Evolutionary conservation across 495 filamentous ascomycete species (phyloP), one percentile per base, ranked within the genome.

Genomic region (Trichoderma erinaceum): DNA sequence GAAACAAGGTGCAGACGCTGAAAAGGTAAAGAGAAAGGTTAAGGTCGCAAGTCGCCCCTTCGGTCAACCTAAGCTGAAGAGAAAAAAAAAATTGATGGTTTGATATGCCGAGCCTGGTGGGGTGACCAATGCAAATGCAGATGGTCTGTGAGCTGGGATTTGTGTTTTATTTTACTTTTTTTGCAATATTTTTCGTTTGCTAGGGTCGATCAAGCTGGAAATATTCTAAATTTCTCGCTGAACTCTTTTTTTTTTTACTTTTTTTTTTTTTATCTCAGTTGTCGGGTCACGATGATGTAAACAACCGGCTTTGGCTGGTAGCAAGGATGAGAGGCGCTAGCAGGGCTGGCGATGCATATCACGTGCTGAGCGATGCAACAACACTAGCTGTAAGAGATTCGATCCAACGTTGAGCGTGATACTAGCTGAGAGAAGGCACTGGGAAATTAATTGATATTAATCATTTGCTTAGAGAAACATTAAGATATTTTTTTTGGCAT

Each of bases 241-340:
- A 6, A 1, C 21, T 52, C 21, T 52, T 52, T 52, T 52, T 52
- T 52, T 11, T 4, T 25, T 21, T 52, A n/a, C 25, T 23, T 10
- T 52, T 52, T 21, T 52, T 10, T 52, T 11, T 52, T 23, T 5
- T 38, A 7, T 10, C 7, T 3, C 2, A 38, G 56, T 23, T 25
- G 27, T 32, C 25, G 35, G 56, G 25, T 61, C 56, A 61, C 56
- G 25, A 61, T 61, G 56, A 61, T 61, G 56, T 61, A 61, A 61
- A 61, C 25, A 21, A 32, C 56, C 56, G 56, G 25, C 27, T 61
- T 15, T 27, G 11, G 23, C 56, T 23, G 56, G 29, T 61, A 21
- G 25, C 56, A 61, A 25, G 56, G 56, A 61, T 61, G 10, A 35
- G 56, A 25, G 12, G 56, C 56, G 27, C 56, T 61, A 61, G 56